These are phyloP conservation scores for Talaromyces adpressus DNA, from an alignment of 495 filamentous ascomycete species.

Conservation along the genomic window DNA sequence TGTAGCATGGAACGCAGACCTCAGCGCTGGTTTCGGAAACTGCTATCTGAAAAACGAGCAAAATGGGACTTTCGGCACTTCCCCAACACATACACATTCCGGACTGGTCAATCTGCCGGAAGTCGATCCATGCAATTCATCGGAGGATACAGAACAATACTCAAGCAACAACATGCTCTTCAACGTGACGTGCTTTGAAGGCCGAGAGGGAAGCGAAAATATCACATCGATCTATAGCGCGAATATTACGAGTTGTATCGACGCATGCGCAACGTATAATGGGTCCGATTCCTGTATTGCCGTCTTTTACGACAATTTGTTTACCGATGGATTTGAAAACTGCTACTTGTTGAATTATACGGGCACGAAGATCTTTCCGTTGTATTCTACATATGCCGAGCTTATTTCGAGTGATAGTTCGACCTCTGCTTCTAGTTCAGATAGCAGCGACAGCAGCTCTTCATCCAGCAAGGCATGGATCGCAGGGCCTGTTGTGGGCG, in stretches of 20 bases:
- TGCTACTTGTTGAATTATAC: slow-evolving; percentile 4
- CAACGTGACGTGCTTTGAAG: slow-evolving; percentile 4
- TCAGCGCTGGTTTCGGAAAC: slow-evolving; percentile 1
- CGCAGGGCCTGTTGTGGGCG: slow-evolving; percentile 2
- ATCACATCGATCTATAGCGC: slow-evolving; percentile 1
- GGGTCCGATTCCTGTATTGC: slow-evolving; percentile 1
- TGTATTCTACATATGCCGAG: neutral
- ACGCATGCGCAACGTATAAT: neutral
- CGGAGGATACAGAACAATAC: neutral
- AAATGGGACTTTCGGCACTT: neutral
- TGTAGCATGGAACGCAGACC: slow-evolving; percentile 2
- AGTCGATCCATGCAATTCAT: neutral
- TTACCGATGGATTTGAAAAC: slow-evolving; percentile 1
- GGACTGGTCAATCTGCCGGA: neutral
- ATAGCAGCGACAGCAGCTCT: neutral
- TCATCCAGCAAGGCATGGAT: slow-evolving; percentile 3
- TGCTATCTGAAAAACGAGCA: slow-evolving; percentile 6
- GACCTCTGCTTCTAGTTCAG: neutral
- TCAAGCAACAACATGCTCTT: neutral
- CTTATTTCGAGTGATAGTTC: neutral
- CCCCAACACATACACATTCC: neutral
- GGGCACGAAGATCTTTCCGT: too few species aligned
- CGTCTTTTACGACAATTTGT: slow-evolving; percentile 5
- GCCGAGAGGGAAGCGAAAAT: neutral
- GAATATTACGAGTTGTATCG: slow-evolving; percentile 1